These are phyloP conservation scores for Nakazawaea wyomingensis DNA, from an alignment of 805 yeast genomes.

Conservation along the genomic window DNA sequence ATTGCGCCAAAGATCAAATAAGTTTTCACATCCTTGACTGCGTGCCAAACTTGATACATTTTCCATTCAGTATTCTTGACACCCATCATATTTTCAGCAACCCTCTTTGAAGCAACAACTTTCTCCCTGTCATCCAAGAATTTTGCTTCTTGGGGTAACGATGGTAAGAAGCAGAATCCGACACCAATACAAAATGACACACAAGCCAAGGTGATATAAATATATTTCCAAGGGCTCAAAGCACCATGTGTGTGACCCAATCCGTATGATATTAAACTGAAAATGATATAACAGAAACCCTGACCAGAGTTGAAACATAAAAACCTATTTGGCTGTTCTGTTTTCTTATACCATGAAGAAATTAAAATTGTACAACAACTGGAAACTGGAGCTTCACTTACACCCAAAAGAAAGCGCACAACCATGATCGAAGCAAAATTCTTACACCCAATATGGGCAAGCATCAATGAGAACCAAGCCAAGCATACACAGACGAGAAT, in stretches of 20 bases:
- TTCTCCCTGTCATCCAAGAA: slow-evolving; percentile 24
- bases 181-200: slow-evolving; percentile 20
- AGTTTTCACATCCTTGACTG: slow-evolving; percentile 20
- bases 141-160: slow-evolving; percentile 22
- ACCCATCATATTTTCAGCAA: slow-evolving; percentile 25
- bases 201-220: slow-evolving; percentile 23
- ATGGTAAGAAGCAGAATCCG: slow-evolving; percentile 22
- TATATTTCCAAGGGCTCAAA: slow-evolving; percentile 17
- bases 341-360: slow-evolving; percentile 26
- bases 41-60: slow-evolving; percentile 19
- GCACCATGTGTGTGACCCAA: slow-evolving; percentile 25
- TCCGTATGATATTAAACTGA: slow-evolving; percentile 23
- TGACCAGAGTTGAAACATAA: slow-evolving; percentile 23
- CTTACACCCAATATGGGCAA: slow-evolving; percentile 29
- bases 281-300: slow-evolving; percentile 26
- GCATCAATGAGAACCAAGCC: slow-evolving; percentile 30
- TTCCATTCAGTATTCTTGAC: slow-evolving; percentile 25
- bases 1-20: slow-evolving; percentile 19
- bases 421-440: slow-evolving; percentile 30
- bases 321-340: slow-evolving; percentile 28
- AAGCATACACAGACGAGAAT: slow-evolving; percentile 23
- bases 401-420: slow-evolving; percentile 30
- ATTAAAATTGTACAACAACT: slow-evolving; percentile 27
- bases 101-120: slow-evolving; percentile 21
- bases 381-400: slow-evolving; percentile 30